Evolutionary conservation across 2,329 filamentous ascomycete species (phyloP), one percentile per base, ranked within the genome.

Genomic region (Claviceps spartinae): DNA sequence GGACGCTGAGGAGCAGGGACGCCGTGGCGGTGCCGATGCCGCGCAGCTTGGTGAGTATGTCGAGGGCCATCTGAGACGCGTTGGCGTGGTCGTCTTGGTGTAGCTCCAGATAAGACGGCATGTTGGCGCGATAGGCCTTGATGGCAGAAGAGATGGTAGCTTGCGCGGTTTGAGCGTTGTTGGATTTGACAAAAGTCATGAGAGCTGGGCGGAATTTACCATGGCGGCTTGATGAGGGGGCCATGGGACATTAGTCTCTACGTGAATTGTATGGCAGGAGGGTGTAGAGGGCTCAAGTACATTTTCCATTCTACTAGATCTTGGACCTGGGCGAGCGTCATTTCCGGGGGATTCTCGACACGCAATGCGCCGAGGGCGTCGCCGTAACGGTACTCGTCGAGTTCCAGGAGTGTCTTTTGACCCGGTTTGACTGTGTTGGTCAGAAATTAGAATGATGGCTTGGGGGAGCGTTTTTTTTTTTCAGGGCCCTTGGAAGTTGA

Each of bases 21-120:
- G 85, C 86, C 0, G 86, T 91, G 7, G 87, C 87, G 1, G 87
- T 86, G 0, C 87, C 87, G 55, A 94, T 79, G 37, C 87, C 87
- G 56, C 74, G 82, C n/a, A 93, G 70, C 52, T 72, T 72, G 1
- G 72, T 73, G 11, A 90, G 70, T 1, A 68, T 66, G 3, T 72
- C 71, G 6, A 87, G 62, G 3, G 79, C 73, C 7, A 68, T 63
- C 2, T 68, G 62, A 3, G 76, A 22, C 5, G 42, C 22, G 40
- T 20, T 42, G 40, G 6, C n/a, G 9, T 42, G 41, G 4, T 43
- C 18, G 20, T 18, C 41, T 2, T 11, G 41, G 41, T 26, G 24
- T 26, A 26, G 24, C 6, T 26, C 24, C 24, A 26, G 24, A 2
- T 1, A 26, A 26, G 24, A 7, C 20, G 20, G 8, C 2, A 67